Percentiles rank a stretch among this genome's conserved stretches.
phyloP scores from a whole-genome alignment of 352 stramenopile genomes.

The Pilasporangium apinafurcum region DNA sequence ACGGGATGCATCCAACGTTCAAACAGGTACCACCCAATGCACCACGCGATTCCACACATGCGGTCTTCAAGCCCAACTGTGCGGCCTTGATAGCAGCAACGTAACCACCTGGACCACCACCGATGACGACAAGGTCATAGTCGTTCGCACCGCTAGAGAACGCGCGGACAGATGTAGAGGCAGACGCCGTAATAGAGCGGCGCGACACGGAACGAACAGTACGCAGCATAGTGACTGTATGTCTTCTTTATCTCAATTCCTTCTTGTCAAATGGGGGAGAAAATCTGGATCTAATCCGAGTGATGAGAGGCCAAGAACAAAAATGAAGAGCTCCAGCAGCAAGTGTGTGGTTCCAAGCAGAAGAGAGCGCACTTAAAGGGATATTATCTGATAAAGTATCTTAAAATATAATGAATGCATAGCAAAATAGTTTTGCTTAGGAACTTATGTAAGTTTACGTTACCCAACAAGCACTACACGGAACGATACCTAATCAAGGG shows the following conservation, averaged over 20 bases:
- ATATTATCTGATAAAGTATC: neutral
- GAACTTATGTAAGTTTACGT: too few species aligned
- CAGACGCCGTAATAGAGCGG: slow-evolving; percentile 23
- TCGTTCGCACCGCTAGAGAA: slow-evolving; percentile 47
- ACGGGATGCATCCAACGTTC: slow-evolving; percentile 99
- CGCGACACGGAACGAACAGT: slow-evolving; percentile 20
- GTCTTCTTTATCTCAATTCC: too few species aligned
- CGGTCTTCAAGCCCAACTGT: slow-evolving; percentile 97
- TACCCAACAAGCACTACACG: too few species aligned
- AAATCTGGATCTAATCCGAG: too few species aligned
- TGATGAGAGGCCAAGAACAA: slow-evolving; percentile 12
- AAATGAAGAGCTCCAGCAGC: too few species aligned
- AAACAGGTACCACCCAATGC: slow-evolving; percentile 96
- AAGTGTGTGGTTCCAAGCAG: slow-evolving; percentile 7
- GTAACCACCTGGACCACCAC: slow-evolving; percentile 97
- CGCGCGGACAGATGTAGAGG: slow-evolving; percentile 20
- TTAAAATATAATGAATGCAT: too few species aligned
- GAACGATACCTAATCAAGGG: too few species aligned
- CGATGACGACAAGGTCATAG: slow-evolving; percentile 88
- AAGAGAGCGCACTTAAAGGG: slow-evolving; percentile 3
- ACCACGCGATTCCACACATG: slow-evolving; percentile 96
- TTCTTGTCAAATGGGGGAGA: slow-evolving; percentile 3
- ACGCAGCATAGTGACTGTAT: slow-evolving; percentile 20
- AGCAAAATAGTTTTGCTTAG: too few species aligned
- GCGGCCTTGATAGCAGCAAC: slow-evolving; percentile 98